Evolutionary conservation across 805 yeast genomes (phyloP).

Genomic region (Yamadazyma scolyti): DNA sequence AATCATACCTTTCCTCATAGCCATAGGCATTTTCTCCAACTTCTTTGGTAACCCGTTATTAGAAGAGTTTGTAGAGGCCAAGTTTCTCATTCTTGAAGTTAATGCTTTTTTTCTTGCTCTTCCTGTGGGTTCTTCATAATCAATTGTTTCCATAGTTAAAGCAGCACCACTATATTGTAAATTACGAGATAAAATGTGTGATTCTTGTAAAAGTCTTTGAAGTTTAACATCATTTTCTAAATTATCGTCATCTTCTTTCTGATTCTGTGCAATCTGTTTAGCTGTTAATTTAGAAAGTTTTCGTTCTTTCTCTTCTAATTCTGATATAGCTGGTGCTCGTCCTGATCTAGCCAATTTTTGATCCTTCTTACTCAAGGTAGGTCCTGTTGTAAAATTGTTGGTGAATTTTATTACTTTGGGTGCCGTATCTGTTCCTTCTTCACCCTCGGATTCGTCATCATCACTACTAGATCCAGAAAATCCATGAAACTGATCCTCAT

Average conservation of each 20-base stretch:
- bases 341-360: slow-evolving; percentile 56
- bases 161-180: slow-evolving; percentile 61
- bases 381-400: slow-evolving; percentile 27
- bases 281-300: slow-evolving; percentile 24
- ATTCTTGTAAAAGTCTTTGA: slow-evolving; percentile 66
- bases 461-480: slow-evolving; percentile 9
- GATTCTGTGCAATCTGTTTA: slow-evolving; percentile 31
- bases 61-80: slow-evolving; percentile 40
- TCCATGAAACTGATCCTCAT: slow-evolving; percentile 14
- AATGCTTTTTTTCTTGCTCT: slow-evolving; percentile 64
- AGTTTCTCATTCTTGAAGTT: slow-evolving; percentile 50
- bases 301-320: slow-evolving; percentile 22
- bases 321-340: slow-evolving; percentile 49
- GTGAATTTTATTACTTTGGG: slow-evolving; percentile 50
- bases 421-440: slow-evolving; percentile 11
- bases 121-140: slow-evolving; percentile 62
- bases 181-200: slow-evolving; percentile 54
- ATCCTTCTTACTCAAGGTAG: slow-evolving; percentile 42
- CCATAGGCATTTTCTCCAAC: slow-evolving; percentile 84
- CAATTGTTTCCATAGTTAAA: slow-evolving; percentile 58
- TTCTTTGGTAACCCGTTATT: slow-evolving; percentile 42
- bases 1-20: slow-evolving; percentile 81
- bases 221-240: slow-evolving; percentile 68
- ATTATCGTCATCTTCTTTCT: slow-evolving; percentile 46
- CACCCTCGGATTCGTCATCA: slow-evolving; percentile 14